A percentile compares a stretch with the other conserved stretches of the same genome.
phyloP scores from a whole-genome alignment of 2,329 filamentous ascomycete species.

The Dendrostoma leiphaemia region DNA sequence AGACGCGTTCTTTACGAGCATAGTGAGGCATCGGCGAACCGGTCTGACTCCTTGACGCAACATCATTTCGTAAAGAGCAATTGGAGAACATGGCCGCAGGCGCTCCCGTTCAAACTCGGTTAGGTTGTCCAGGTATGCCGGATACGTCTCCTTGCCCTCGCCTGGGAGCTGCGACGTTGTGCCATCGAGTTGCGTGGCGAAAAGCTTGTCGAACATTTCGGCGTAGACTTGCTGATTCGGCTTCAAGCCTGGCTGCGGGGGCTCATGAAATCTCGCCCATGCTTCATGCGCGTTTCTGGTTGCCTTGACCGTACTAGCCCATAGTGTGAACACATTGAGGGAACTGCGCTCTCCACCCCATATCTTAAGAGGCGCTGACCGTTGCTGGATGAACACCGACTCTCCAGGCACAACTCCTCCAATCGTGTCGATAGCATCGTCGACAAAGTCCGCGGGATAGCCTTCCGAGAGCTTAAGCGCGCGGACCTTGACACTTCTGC shows the following conservation, averaged over 20 bases:
- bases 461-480: conserved; percentile 56
- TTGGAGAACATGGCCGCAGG: conserved; percentile 57
- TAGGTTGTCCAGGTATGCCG: conserved; percentile 55
- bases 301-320: conserved; percentile 56
- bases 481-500: conserved; percentile 51
- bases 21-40: conserved; percentile 46
- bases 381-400: conserved; percentile 57
- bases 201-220: conserved; percentile 60
- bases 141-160: conserved; percentile 54
- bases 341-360: conserved; percentile 27
- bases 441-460: conserved; percentile 44
- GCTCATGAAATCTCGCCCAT: conserved; percentile 49
- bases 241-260: conserved; percentile 30
- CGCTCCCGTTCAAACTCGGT: conserved; percentile 65
- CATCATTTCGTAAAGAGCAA: conserved; percentile 61
- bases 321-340: conserved; percentile 38
- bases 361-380: conserved; percentile 34
- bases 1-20: conserved; percentile 53
- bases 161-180: conserved; percentile 47
- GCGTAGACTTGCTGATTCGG: conserved; percentile 49
- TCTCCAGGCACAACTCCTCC: conserved; percentile 50
- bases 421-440: conserved; percentile 49
- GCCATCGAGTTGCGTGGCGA: conserved; percentile 31
- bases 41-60: conserved; percentile 45
- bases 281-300: conserved; percentile 62